These are phyloP conservation scores for Hydnum rufescens DNA, from an alignment of 768 basidiomycete genomes.

Conservation along the genomic window DNA sequence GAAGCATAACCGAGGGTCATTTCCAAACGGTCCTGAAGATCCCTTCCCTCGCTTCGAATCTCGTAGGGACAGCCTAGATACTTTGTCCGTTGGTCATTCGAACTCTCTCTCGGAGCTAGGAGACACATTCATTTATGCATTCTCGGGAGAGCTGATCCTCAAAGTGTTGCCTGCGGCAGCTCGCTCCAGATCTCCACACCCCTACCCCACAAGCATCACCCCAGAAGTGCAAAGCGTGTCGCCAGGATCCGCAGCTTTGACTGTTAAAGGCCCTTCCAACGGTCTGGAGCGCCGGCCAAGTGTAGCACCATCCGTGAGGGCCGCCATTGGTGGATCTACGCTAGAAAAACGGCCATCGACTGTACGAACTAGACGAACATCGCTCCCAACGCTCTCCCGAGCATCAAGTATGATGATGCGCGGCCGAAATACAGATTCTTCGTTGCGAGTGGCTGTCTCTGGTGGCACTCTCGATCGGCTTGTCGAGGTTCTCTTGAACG, in stretches of 20 bases:
- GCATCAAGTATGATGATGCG: slow-evolving; percentile 35
- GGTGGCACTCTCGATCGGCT: slow-evolving; percentile 60
- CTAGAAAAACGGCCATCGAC: not conserved
- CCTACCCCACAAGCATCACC: not conserved
- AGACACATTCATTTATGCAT: slow-evolving; percentile 47
- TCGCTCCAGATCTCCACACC: not conserved
- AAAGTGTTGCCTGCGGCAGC: slow-evolving; percentile 30
- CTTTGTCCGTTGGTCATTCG: not conserved
- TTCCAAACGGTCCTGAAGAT: too few species aligned
- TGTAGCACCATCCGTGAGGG: not conserved
- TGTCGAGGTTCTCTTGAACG: slow-evolving; percentile 57
- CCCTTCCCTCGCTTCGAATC: too few species aligned
- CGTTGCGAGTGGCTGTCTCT: slow-evolving; percentile 55
- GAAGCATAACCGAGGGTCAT: too few species aligned
- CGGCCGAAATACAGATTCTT: slow-evolving; percentile 44
- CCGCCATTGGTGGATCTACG: not conserved
- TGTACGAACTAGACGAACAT: slow-evolving; percentile 35
- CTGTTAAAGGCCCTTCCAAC: not conserved
- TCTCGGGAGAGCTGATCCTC: slow-evolving; percentile 53
- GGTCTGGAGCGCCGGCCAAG: not conserved
- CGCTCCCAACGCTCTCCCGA: slow-evolving; percentile 55
- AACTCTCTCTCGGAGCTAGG: slow-evolving; percentile 5
- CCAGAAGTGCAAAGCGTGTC: not conserved
- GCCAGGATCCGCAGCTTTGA: not conserved
- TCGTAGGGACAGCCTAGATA: too few species aligned